Evolutionary conservation across 495 filamentous ascomycete genomes (phyloP), one percentile per base, ranked within the genome.

Genomic region (Penicillium malachiteum): DNA sequence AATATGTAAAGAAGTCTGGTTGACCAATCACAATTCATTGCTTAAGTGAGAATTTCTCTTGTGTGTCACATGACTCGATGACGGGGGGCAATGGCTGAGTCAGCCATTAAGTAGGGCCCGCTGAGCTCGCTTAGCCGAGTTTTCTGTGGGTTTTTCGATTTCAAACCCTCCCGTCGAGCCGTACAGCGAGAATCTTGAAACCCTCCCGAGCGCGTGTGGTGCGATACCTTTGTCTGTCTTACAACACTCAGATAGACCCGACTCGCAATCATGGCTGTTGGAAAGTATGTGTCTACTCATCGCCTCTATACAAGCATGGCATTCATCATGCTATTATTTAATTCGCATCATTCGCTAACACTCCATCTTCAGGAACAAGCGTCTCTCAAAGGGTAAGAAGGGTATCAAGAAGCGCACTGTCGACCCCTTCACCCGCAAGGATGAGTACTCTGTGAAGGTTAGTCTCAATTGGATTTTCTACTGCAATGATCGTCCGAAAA

Each of bases 331-430:
- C 21, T 26, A 13, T 37, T 35, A 21, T 44, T 39, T 18, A 21
- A 26, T 50, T 39, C 43, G 47, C 50, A 50, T 49, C 14, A 31
- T 41, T 45, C 7, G 53, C 49, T 62, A 54, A 65, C 65, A 63
- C 21, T 68, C 66, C 31, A 32, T 58, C 51, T 57, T 33, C 70
- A 98, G 95, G 89, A 98, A 98, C 85, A 97, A 98, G 91, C 89
- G 94, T 78, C 85, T 98, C 81, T 97, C 94, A 48, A 98, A 98
- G 84, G 95, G 94, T 82, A 98, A 98, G 90, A 98, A 98, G 87
- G 94, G 94, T 75, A 86, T 98, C 70, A 98, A 98, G 90, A 98
- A 98, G 94, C 92, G 90, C 79, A 87, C 89, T 54, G 86, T 91
- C 72, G 94, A 98, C 75, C 95, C 94, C 65, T 98, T 98, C 81